Evolutionary conservation across 352 stramenopile genomes (phyloP).

Genomic region (Globisporangium lucens): DNA sequence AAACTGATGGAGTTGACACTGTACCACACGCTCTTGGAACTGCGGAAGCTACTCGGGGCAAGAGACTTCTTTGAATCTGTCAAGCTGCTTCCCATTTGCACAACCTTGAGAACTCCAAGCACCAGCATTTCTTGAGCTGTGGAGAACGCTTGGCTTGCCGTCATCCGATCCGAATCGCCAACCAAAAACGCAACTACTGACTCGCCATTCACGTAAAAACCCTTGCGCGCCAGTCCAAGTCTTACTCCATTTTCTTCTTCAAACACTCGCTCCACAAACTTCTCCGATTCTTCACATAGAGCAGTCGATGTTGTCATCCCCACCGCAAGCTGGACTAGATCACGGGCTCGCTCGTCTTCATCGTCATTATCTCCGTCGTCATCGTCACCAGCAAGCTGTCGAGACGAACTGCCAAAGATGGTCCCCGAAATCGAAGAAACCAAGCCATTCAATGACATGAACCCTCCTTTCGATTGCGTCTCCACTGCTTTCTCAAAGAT

Average conservation of each 20-base stretch:
- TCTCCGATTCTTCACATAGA: constrained; percentile 61
- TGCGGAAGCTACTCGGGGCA: constrained; percentile 52
- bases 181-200: constrained; percentile 77
- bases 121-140: constrained; percentile 78
- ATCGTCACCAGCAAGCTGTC: constrained; percentile 39
- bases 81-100: constrained; percentile 20
- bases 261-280: constrained; percentile 45
- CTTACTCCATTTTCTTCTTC: constrained; percentile 27
- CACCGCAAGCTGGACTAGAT: constrained; percentile 63
- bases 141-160: constrained; percentile 58
- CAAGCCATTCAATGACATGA: constrained; percentile 79
- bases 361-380: constrained; percentile 36
- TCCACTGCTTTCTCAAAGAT: constrained; percentile 82
- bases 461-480: constrained; percentile 43
- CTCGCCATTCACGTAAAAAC: constrained; percentile 78
- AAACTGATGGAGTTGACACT: constrained; percentile 75
- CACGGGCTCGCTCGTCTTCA: constrained; percentile 46
- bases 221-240: constrained; percentile 40
- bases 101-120: constrained; percentile 56
- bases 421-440: constrained; percentile 79
- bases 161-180: constrained; percentile 48
- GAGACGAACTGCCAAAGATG: constrained; percentile 64
- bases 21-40: constrained; percentile 79
- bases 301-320: constrained; percentile 66
- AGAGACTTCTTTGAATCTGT: constrained; percentile 19